These are phyloP conservation scores for Trypanosoma brucei DNA, from an alignment of 208 protist genomes.

Conservation along the genomic window DNA sequence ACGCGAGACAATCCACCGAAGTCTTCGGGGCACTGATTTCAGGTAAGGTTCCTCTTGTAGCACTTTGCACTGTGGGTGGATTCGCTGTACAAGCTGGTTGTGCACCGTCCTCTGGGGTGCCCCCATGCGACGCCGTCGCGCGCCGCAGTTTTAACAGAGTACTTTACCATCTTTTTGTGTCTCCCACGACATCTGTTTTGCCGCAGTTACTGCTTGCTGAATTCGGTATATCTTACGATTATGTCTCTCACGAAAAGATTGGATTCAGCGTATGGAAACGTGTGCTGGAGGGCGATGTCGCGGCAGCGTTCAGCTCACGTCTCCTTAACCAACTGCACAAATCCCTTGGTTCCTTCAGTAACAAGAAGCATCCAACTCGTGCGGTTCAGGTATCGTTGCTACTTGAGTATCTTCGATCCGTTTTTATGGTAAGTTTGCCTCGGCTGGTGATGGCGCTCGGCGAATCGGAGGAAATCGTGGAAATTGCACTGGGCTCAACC, in stretches of 20 bases:
- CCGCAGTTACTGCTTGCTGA: neutral
- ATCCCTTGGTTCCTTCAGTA: neutral
- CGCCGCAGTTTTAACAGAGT: slow-evolving; percentile 4
- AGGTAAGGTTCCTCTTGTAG: slow-evolving; percentile 10
- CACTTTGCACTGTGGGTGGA: slow-evolving; percentile 4
- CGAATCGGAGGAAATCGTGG: slow-evolving; percentile 10
- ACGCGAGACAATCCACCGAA: neutral
- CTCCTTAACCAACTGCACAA: slow-evolving; percentile 13
- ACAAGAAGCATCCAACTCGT: neutral
- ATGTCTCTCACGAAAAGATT: slow-evolving; percentile 4
- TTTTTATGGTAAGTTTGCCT: slow-evolving; percentile 17
- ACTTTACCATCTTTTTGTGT: slow-evolving; percentile 16
- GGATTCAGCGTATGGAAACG: slow-evolving; percentile 6
- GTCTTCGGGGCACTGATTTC: slow-evolving; percentile 9
- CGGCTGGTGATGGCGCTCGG: slow-evolving; percentile 6
- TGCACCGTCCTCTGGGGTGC: neutral
- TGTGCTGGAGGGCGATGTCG: slow-evolving; percentile 20
- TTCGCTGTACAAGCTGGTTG: neutral
- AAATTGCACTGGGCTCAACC: neutral
- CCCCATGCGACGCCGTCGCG: too few species aligned
- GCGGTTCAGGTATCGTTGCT: slow-evolving; percentile 5
- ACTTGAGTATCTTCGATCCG: slow-evolving; percentile 19
- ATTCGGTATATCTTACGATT: neutral
- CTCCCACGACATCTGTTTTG: slow-evolving; percentile 11
- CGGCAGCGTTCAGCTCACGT: slow-evolving; percentile 18